These are phyloP conservation scores for Suillus variegatus DNA, from an alignment of 768 basidiomycete species.

Conservation along the genomic window DNA sequence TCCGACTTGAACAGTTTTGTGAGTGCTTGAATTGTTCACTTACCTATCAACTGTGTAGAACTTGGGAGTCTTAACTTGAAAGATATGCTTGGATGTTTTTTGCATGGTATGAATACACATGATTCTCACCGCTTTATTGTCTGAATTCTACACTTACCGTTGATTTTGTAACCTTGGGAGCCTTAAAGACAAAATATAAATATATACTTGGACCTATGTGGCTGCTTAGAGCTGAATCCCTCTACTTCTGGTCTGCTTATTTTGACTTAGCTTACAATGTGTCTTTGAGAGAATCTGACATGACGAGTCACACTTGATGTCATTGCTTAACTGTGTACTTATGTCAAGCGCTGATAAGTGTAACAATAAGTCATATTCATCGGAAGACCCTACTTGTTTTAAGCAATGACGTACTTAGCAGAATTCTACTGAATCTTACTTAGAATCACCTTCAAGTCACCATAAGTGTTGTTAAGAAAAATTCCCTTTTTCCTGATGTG, in stretches of 20 bases:
- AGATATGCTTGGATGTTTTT: not conserved
- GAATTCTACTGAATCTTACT: no score
- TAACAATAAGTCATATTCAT: no score
- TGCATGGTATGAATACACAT: not conserved
- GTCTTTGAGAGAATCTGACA: not conserved
- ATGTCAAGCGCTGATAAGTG: no score
- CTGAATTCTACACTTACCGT: not conserved
- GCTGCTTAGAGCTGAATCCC: not conserved
- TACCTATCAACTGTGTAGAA: not conserved
- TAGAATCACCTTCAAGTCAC: no score
- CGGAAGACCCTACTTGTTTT: no score
- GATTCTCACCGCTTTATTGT: not conserved
- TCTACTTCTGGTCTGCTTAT: not conserved
- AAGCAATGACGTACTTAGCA: no score
- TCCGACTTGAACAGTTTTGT: not conserved
- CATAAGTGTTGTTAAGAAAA: no score
- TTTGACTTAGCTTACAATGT: not conserved
- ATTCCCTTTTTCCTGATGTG: no score
- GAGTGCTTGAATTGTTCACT: not conserved
- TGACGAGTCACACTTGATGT: not conserved
- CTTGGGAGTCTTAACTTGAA: not conserved
- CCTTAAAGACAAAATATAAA: not conserved
- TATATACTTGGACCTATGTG: not conserved
- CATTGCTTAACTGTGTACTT: no score
- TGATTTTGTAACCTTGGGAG: not conserved